Evolutionary conservation across 2,329 filamentous ascomycete species (phyloP), one percentile per base, ranked within the genome.

Genomic region (Plectosphaerella sp.): DNA sequence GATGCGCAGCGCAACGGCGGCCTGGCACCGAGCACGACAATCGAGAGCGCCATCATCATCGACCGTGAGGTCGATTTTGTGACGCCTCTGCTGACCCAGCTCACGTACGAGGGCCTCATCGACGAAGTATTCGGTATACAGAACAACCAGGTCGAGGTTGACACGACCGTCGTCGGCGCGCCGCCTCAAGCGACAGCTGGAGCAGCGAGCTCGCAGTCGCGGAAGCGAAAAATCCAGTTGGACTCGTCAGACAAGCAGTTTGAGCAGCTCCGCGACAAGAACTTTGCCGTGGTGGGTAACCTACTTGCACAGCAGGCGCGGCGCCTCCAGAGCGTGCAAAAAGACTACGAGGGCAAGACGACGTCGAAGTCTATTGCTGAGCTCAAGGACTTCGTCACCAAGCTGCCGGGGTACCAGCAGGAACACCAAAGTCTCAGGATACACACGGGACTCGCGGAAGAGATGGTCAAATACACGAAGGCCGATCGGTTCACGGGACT

Each of bases 41-140:
- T 91, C 47, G 94, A 99, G 67, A 96, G 88, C 64, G 76, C 97
- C 54, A 92, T 99, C 62, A 88, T 99, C 55, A 91, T 99, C 51
- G 94, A 99, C 68, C 88, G 94, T 48, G 92, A 97, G 66, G 88
- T 96, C 51, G 94, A 99, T 67, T 91, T 94, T 62, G 90, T 93
- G 15, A 97, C 94, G 1, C 87, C 89, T 1, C 78, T 99, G 15
- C 84, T 99, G 50, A 97, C 93, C 1, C 94, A 99, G 67, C 75
- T 99, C 56, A 99, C 94, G 2, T 99, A 99, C 63, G 93, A 99
- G 71, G 94, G 94, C 4, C 77, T 99, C 24, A 87, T 99, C 50
- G 95, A 99, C 64, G 94, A 99, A 67, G 80, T 94, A 15, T 95
- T 96, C 64, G 87, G 88, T 33, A 96, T 99, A 55, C 84, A 89